Base-by-base conservation (phyloP, 352 stramenopile species). In the Globisporangium nodosum region DNA sequence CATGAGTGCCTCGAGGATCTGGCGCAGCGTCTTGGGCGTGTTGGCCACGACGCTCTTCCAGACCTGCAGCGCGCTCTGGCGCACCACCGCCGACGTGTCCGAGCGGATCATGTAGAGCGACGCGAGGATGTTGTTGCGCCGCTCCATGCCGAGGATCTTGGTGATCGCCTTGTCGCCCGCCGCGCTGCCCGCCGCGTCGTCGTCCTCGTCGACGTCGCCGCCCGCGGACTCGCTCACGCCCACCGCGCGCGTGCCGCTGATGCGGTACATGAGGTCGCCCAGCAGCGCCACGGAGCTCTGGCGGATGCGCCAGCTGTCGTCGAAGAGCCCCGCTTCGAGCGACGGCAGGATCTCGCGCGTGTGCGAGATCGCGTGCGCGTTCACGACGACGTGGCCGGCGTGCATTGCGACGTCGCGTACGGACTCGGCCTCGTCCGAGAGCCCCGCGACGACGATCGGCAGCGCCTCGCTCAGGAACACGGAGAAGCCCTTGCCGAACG, bases 1-100 rank as follows among this genome's bases (percentile, higher is more conserved):
- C 65, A 99, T 98, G 46, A 99, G 81, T 55, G 96, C 87, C 45
- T 94, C 91, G 54, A 99, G 79, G 71, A 99, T 99, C 71, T 99
- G 96, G 64, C 94, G 88, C 58, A 99, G 73, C 5, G 96, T 98
- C 73, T 93, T 94, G 5, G 96, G 96, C 27, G 97, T 99, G 78
- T 98, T 99, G 46, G 79, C 73, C 5, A 99, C 97, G 30, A 99
- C 92, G 61, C 95, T 99, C 87, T 99, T 99, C 97, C 97, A 99
- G 20, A 96, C 85, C 72, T 99, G 94, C 40, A 99, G 72, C 42
- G 98, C 95, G 57, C 81, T 94, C 69, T 99, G 96, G 16, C 97
- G 93, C 61, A 99, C 98, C 13, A 98, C 85, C 12, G 93, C 84
- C 48, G 90, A 96, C 37, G 90, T 98, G 73, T 99, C 98, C 52